Evolutionary conservation across 176 grass and related monocot genomes (phyloP).

Genomic region (Ensete glaucum): DNA sequence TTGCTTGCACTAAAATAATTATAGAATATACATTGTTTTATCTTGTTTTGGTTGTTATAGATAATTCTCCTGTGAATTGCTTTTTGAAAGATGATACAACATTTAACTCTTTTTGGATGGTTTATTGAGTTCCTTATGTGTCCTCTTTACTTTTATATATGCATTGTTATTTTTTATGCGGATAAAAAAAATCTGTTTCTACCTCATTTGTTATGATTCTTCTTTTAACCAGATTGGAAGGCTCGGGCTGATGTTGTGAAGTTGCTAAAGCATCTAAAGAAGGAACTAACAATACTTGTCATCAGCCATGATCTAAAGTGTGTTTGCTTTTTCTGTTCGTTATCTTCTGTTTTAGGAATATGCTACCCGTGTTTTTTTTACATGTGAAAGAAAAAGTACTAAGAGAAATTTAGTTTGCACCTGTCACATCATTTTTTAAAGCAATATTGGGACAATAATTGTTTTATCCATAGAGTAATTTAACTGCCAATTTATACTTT

Average conservation of each 20-base stretch:
- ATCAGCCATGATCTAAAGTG: conserved; percentile 91
- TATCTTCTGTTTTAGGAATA: background rate
- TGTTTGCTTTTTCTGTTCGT: background rate
- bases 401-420: background rate
- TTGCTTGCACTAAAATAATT: too few relatives aligned
- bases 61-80: too few relatives aligned
- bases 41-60: too few relatives aligned
- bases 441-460: too few relatives aligned
- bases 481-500: too few relatives aligned
- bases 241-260: conserved; percentile 83
- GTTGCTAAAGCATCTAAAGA: conserved; percentile 63
- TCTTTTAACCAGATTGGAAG: conserved; percentile 55
- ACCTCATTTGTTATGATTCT: background rate
- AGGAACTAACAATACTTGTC: conserved; percentile 57
- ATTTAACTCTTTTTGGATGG: background rate
- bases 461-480: too few relatives aligned
- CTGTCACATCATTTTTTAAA: background rate
- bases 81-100: too few relatives aligned
- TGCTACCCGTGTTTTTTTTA: background rate
- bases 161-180: background rate
- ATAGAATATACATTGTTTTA: too few relatives aligned
- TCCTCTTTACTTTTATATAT: too few relatives aligned
- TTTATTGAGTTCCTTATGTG: background rate
- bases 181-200: background rate
- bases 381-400: background rate